These are phyloP conservation scores for Yamadazyma dushanensis DNA, from an alignment of 1,139 yeast genomes.

Conservation along the genomic window DNA sequence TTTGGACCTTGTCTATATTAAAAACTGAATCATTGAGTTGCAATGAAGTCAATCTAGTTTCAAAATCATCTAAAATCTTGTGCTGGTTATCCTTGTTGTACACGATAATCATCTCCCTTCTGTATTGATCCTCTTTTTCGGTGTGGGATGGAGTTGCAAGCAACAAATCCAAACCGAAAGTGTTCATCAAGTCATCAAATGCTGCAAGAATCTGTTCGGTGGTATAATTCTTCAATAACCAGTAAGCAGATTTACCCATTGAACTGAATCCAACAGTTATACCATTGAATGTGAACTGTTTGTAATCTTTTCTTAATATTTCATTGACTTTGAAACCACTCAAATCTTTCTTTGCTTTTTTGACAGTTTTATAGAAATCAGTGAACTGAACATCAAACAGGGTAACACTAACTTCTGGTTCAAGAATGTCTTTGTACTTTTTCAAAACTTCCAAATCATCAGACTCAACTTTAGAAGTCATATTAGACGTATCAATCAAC, in stretches of 20 bases:
- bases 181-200: slow-evolving; percentile 33
- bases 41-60: slow-evolving; percentile 7
- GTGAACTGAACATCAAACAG: slow-evolving; percentile 9
- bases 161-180: slow-evolving; percentile 49
- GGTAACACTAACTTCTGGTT: slow-evolving; percentile 1
- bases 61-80: slow-evolving; percentile 8
- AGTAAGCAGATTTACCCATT: slow-evolving; percentile 62
- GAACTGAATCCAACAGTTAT: slow-evolving; percentile 73
- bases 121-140: slow-evolving; percentile 36
- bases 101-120: slow-evolving; percentile 49
- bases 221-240: slow-evolving; percentile 43
- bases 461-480: slow-evolving; percentile 57
- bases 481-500: slow-evolving; percentile 67
- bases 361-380: slow-evolving; percentile 40
- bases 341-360: slow-evolving; percentile 61
- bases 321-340: slow-evolving; percentile 59
- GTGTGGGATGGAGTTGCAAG: slow-evolving; percentile 65
- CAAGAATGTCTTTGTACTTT: slow-evolving; percentile 9
- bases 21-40: slow-evolving; percentile 24
- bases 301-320: slow-evolving; percentile 78
- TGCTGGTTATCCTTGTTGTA: slow-evolving; percentile 9
- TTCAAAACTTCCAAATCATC: slow-evolving; percentile 51
- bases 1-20: slow-evolving; percentile 18
- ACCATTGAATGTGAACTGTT: slow-evolving; percentile 57
- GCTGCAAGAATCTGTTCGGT: slow-evolving; percentile 38